A percentile compares a stretch with the other conserved stretches of the same genome.
Conservation (phyloP, 768 basidiomycete genomes). For the Phylloporus arenicola region DNA sequence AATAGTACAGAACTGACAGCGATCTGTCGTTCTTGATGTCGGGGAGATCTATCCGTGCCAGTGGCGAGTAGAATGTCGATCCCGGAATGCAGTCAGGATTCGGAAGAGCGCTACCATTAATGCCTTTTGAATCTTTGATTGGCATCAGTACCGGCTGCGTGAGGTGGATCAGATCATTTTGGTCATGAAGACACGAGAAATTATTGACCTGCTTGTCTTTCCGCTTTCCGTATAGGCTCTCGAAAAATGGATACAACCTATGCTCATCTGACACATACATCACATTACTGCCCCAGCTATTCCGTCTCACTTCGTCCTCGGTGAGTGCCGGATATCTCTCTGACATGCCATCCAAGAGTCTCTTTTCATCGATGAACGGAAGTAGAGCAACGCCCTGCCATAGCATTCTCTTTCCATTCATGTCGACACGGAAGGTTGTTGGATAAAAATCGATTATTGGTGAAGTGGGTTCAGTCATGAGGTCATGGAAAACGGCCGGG, state of each 20-base stretch:
- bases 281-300: slow-evolving; percentile 77
- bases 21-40: slow-evolving; percentile 88
- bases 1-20: slow-evolving; percentile 81
- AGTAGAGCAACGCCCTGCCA: slow-evolving; percentile 98
- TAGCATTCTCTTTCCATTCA: slow-evolving; percentile 99
- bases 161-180: slow-evolving; percentile 12
- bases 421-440: slow-evolving; percentile 86
- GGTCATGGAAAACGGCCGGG: slow-evolving; percentile 73
- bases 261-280: slow-evolving; percentile 83
- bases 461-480: slow-evolving; percentile 84
- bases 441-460: slow-evolving; percentile 98
- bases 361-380: slow-evolving; percentile 87
- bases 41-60: slow-evolving; percentile 52
- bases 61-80: slow-evolving; percentile 79
- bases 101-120: slow-evolving; percentile 73
- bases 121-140: slow-evolving; percentile 62
- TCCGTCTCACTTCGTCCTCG: slow-evolving; percentile 79
- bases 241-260: slow-evolving; percentile 81
- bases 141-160: slow-evolving; percentile 72
- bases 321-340: slow-evolving; percentile 57
- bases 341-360: slow-evolving; percentile 81
- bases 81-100: slow-evolving; percentile 90
- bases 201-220: slow-evolving; percentile 65
- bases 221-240: slow-evolving; percentile 85
- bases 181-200: slow-evolving; percentile 1